Conservation (phyloP, 805 yeast species). For the Wickerhamiella shivajii region DNA sequence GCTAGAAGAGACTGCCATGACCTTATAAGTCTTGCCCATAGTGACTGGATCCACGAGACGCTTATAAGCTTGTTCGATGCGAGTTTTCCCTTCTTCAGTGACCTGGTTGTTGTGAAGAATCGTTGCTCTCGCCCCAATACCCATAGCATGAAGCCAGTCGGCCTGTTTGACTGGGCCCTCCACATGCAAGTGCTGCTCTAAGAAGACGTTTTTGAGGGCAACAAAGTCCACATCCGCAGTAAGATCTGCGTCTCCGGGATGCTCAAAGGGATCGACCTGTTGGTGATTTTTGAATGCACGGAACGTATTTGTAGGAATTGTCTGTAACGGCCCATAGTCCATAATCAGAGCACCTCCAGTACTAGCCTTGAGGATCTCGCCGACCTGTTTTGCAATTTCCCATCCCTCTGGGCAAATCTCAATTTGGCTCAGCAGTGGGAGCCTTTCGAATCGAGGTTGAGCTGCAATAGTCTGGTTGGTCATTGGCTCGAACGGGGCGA, state of each 20-base stretch:
- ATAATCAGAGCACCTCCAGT: constrained; percentile 55
- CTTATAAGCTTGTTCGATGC: constrained; percentile 41
- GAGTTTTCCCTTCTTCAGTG: constrained; percentile 33
- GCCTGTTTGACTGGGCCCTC: constrained; percentile 63
- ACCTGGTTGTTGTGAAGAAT: constrained; percentile 31
- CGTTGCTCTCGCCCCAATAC: constrained; percentile 52
- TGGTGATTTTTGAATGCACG: constrained; percentile 62
- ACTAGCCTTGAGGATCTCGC: constrained; percentile 28
- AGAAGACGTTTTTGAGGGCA: constrained; percentile 32
- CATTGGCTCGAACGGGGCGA: constrained; percentile 8
- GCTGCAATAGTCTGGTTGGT: constrained; percentile 11
- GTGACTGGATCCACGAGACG: constrained; percentile 49
- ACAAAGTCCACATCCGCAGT: constrained; percentile 75
- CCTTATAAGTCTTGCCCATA: constrained; percentile 71
- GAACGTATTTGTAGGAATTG: constrained; percentile 55
- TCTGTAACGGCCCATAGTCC: constrained; percentile 58
- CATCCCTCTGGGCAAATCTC: constrained; percentile 69
- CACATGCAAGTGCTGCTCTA: constrained; percentile 20
- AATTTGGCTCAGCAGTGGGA: constrained; percentile 42
- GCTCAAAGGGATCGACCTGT: constrained; percentile 58
- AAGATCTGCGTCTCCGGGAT: constrained; percentile 68
- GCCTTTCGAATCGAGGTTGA: constrained; percentile 32
- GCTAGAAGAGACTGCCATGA: constrained; percentile 34
- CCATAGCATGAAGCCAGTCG: constrained; percentile 62
- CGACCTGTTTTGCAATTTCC: constrained; percentile 39